Evolutionary conservation across 1,139 yeast species (phyloP), one percentile per base, ranked within the genome.

Genomic region (Geotrichum candidum): DNA sequence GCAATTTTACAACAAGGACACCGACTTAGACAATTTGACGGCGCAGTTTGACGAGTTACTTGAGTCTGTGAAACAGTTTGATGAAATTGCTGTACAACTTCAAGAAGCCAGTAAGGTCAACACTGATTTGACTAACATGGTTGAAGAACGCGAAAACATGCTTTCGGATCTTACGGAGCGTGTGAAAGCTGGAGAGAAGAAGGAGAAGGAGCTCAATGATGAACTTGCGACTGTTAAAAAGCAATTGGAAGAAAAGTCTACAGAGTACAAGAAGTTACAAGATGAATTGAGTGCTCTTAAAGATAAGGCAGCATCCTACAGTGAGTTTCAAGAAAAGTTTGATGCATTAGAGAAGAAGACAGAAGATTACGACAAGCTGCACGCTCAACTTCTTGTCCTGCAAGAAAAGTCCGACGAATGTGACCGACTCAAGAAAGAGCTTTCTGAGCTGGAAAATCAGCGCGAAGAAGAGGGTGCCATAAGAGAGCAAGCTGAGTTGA

Each of bases 61-160:
- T 54, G 58, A 53, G 22, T 48, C 62, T 15, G 13, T 60, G 9
- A 60, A 57, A 27, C 50, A 54, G 31, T 56, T 58, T 11, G 62
- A 60, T 33, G 27, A 46, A 5, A 45, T 57, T 25, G 51, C 41
- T 23, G 60, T 53, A 29, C 62, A 60, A 50, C 53, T 58, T 15
- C 52, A 57, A 9, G 58, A 56, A 18, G 60, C 62, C 2, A 53
- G 53, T 22, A 53, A 54, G 25, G 9, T 46, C 18, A 60, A 57
- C 25, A 41, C 55, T 2, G 62, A 60, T 6, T 18, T 57, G 13
- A 38, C 62, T 1, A 50, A 41, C 22, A 45, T 57, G 38, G 38
- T 60, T 33, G 62, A 60, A 9, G 62, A 60, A 53, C 29, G 50
- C 11, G 58, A 55, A 29, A 15, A 6, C 27, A 38, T n/a, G 10